Evolutionary conservation across 305 asterid species (phyloP), one percentile per base, ranked within the genome.

Genomic region (Plantago coronopus): DNA sequence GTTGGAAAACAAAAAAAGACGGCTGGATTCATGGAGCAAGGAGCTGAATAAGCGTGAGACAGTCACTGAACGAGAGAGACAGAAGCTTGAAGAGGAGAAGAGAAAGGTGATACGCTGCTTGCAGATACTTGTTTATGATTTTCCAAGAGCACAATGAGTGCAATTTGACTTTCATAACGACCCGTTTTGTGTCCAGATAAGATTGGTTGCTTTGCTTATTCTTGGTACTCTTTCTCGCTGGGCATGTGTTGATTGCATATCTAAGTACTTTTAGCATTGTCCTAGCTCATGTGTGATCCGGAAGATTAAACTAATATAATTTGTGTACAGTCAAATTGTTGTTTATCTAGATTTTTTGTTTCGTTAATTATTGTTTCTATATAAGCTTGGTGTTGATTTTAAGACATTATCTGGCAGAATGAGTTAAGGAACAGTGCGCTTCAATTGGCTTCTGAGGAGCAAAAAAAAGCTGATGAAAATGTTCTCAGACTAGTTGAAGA

Each of bases 51-150:
- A 74, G 59, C 86, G 94, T 31, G 94, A 89, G 70, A 81, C 88
- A 29, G 70, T 69, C 23, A 84, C 91, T 47, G 89, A 84, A 64
- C 83, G 86, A 9, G 95, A 89, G 72, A 79, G 79, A 58, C 84
- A 74, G 42, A 89, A 84, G 62, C 97, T 86, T 69, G 97, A 84
- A 27, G 94, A 86, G 68, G 94, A 86, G 70, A 89, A 81, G 66
- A 55, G 53, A 63, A 80, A 79, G 94, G 95, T 85, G 48, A 67
- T 46, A 22, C 56, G 20, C 34, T 45, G 25, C 51, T 5, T 45
- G 17, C 19, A 42, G 49, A 13, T 27, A 34, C 10, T 22, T 50
- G 50, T 48, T 23, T 48, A 40, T 17, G 11, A 22, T 59, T 49
- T 63, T 55, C 43, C 22, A 23, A 44, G 56, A 25, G 66, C 64